A percentile compares a stretch with the other conserved stretches of the same genome.
phyloP scores from a whole-genome alignment of 2,329 filamentous ascomycete species.

The Exophiala viscosa region DNA sequence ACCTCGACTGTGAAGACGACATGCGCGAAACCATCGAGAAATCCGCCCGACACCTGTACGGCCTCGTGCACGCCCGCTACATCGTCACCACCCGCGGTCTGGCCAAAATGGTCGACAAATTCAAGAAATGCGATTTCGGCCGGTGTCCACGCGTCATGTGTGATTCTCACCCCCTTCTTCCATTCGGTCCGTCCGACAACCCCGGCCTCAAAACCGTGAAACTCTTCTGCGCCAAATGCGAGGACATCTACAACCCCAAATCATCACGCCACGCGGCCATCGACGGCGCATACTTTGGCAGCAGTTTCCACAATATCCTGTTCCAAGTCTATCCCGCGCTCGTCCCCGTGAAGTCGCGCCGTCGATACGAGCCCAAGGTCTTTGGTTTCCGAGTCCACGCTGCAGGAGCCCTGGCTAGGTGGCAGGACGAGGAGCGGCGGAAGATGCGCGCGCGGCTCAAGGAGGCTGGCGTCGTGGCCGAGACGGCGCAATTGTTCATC shows the following conservation, averaged over 20 bases:
- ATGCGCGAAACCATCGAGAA: constrained; percentile 98
- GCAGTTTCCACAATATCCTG: constrained; percentile 97
- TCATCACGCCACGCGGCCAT: constrained; percentile 92
- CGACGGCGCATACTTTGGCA: constrained; percentile 96
- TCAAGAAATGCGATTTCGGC: constrained; percentile 96
- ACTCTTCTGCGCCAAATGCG: constrained; percentile 94
- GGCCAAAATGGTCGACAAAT: constrained; percentile 98
- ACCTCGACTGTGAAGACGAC: constrained; percentile 97
- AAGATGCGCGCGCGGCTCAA: constrained; percentile 76
- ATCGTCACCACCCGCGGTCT: constrained; percentile 93
- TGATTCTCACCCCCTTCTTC: constrained; percentile 85
- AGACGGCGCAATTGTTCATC: constrained; percentile 23
- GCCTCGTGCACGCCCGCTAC: constrained; percentile 91
- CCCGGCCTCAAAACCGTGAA: constrained; percentile 87
- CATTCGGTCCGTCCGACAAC: constrained; percentile 89
- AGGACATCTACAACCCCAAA: constrained; percentile 98
- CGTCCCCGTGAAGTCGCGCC: constrained; percentile 77
- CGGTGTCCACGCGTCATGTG: constrained; percentile 97
- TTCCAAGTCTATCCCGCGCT: constrained; percentile 96
- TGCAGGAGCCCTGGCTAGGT: constrained; percentile 78
- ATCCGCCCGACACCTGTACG: constrained; percentile 90
- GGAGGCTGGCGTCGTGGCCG: constrained; percentile 59
- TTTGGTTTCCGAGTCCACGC: constrained; percentile 97
- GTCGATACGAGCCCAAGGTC: constrained; percentile 82
- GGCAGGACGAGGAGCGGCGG: constrained; percentile 79